Base-by-base conservation (phyloP, 257 asterid genomes). In the Sherardia arvensis region DNA sequence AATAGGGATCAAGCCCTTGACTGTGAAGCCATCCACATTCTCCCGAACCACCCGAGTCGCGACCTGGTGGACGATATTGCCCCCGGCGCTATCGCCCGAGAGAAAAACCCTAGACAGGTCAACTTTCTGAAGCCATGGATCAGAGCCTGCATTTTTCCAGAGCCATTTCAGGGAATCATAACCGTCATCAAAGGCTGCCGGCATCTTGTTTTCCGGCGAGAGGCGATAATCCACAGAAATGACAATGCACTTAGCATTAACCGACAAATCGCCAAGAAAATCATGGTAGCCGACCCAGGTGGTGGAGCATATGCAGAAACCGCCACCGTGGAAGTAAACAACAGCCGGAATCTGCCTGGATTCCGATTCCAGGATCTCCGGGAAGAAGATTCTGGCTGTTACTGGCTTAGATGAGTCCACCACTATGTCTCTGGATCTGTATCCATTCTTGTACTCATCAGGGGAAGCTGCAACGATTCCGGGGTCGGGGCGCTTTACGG, bases 291-390 rank as follows among this genome's bases (percentile, higher is more conserved):
- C 87, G 12, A 67, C 70, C 96, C 96, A 86, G 7, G 91, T 73
- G 28, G 96, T 87, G 47, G 96, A 79, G 72, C 95, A 91, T 33
- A 85, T 82, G 77, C 95, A 84, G 62, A 91, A 91, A 9, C 95
- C 96, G 15, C 94, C 96, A 4, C 98, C 98, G 56, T 91, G 98
- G 81, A 91, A 91, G 54, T 91, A 86, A 49, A 84, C 80, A 54
- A 91, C 22, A 58, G 84, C 62, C 0, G 96, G 90, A 51, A 85
- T 78, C 20, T 54, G 38, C 22, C 30, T 11, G 40, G 74, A 66
- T 38, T 67, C 45, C 2, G 78, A 47, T 23, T 36, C 38, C 21
- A 59, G 56, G 56, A 49, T 69, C 25, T 60, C 71, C 17, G 97
- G 97, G 55, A 80, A 78, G 66, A 81, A 87, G 23, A 91, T 76